Percentiles rank a stretch among this genome's conserved stretches.
phyloP scores from a whole-genome alignment of 139 green algal genomes.

The Pycnococcus provasolii region DNA sequence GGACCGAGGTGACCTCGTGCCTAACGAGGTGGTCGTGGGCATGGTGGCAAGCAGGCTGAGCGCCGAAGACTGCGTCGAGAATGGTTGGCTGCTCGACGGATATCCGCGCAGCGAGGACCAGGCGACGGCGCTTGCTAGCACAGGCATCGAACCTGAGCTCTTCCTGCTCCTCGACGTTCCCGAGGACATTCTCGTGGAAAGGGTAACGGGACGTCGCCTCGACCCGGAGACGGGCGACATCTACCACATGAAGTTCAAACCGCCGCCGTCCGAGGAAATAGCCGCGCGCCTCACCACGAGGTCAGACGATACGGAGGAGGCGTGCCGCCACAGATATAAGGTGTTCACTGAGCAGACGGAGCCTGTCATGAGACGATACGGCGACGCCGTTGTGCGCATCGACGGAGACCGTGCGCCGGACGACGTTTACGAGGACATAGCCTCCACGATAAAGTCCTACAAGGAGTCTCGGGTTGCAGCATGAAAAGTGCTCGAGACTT shows the following conservation, averaged over 20 bases:
- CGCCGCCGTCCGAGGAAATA: slow-evolving; percentile 60
- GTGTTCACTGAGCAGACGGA: slow-evolving; percentile 23
- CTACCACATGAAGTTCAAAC: slow-evolving; percentile 82
- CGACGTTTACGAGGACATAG: slow-evolving; percentile 30
- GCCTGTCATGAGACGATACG: slow-evolving; percentile 23
- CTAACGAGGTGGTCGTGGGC: slow-evolving; percentile 79
- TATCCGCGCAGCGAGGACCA: slow-evolving; percentile 85
- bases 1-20: slow-evolving; percentile 83
- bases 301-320: slow-evolving; percentile 92
- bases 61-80: slow-evolving; percentile 5
- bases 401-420: slow-evolving; percentile 29
- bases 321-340: slow-evolving; percentile 28
- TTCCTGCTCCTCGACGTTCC: slow-evolving; percentile 95
- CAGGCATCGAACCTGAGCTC: slow-evolving; percentile 80
- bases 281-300: slow-evolving; percentile 42
- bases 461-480: no score
- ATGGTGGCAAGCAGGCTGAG: slow-evolving; percentile 77
- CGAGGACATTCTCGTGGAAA: slow-evolving; percentile 82
- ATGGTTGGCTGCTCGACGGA: slow-evolving; percentile 93
- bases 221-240: slow-evolving; percentile 90
- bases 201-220: slow-evolving; percentile 77
- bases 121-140: slow-evolving; percentile 80
- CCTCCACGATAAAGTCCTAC: no score
- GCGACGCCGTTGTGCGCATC: slow-evolving; percentile 20
- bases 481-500: no score